phyloP scores from a whole-genome alignment of 2,329 filamentous ascomycete genomes.

The Orbilia oligospora region DNA sequence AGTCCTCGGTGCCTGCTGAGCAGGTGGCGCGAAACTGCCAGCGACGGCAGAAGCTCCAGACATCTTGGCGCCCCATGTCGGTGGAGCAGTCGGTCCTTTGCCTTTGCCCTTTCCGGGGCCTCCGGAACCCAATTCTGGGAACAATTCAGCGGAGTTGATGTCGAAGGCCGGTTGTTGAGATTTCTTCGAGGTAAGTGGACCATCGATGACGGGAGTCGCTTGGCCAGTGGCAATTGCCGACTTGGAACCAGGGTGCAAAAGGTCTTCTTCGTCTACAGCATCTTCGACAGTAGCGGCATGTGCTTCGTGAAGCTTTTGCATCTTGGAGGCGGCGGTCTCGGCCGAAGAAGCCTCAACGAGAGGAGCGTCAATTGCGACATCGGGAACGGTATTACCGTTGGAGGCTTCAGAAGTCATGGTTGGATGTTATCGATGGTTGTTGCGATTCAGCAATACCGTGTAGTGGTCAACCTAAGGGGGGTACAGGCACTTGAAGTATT shows the following conservation, averaged over 20 bases:
- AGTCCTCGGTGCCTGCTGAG: conserved; percentile 72
- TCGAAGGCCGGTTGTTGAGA: conserved; percentile 74
- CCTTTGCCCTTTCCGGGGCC: conserved; percentile 57
- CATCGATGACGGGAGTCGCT: conserved; percentile 65
- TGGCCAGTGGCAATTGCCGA: conserved; percentile 67
- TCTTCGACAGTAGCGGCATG: conserved; percentile 82
- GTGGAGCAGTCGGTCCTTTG: conserved; percentile 73
- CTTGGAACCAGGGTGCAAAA: conserved; percentile 71
- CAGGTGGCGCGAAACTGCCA: conserved; percentile 71
- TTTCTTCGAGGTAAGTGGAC: conserved; percentile 62
- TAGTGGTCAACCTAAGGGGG: conserved; percentile 60
- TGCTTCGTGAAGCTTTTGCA: conserved; percentile 74
- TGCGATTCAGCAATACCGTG: conserved; percentile 60
- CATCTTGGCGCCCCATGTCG: conserved; percentile 83
- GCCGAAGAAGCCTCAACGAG: conserved; percentile 19
- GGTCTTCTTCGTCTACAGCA: conserved; percentile 82
- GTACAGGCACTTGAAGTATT: conserved; percentile 53
- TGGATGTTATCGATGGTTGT: conserved; percentile 45
- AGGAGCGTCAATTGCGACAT: conserved; percentile 62
- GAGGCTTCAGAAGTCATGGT: conserved; percentile 51
- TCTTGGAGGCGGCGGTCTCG: conserved; percentile 72
- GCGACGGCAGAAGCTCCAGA: conserved; percentile 69
- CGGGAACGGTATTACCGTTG: conserved; percentile 60
- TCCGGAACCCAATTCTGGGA: conserved; percentile 85
- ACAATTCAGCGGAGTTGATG: conserved; percentile 88